Conservation (phyloP, 1,284 basidiomycete species). For the Psilocybe mexicana region DNA sequence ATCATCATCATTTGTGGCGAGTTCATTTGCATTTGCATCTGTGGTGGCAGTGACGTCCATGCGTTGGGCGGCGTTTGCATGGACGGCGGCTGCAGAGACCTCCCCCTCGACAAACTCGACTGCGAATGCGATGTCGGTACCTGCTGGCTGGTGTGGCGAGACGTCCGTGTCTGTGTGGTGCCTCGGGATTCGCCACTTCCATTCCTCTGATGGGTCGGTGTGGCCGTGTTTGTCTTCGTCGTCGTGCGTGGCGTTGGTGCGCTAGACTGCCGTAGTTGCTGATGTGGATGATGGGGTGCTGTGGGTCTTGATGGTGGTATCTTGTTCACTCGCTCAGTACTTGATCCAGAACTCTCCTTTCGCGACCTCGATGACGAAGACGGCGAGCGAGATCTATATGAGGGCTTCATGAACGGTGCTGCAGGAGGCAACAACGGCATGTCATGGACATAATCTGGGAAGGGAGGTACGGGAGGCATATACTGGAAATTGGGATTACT, state of each 20-base stretch:
- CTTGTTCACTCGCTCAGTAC: constrained; percentile 31
- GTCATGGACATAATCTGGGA: constrained; percentile 35
- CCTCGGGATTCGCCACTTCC: constrained; percentile 29
- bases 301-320: constrained; percentile 5
- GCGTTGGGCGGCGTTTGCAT: constrained; percentile 29
- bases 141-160: constrained; percentile 5
- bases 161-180: constrained; percentile 11
- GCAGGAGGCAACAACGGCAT: constrained; percentile 73
- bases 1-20: constrained; percentile 28
- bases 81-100: constrained; percentile 26
- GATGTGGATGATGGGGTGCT: constrained; percentile 7
- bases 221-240: background rate
- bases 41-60: constrained; percentile 39
- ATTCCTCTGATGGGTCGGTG: constrained; percentile 22
- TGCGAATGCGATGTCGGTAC: constrained; percentile 25
- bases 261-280: constrained; percentile 13
- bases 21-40: constrained; percentile 19
- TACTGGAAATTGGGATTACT: constrained; percentile 35
- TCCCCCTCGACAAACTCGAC: constrained; percentile 26
- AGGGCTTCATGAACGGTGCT: constrained; percentile 73
- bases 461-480: constrained; percentile 32
- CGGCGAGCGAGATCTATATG: constrained; percentile 36
- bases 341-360: constrained; percentile 29
- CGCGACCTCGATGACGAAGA: constrained; percentile 21
- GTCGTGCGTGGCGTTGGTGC: constrained; percentile 1